These are phyloP conservation scores for Chaetomium sp. DNA, from an alignment of 2,329 filamentous ascomycete genomes.

Conservation along the genomic window DNA sequence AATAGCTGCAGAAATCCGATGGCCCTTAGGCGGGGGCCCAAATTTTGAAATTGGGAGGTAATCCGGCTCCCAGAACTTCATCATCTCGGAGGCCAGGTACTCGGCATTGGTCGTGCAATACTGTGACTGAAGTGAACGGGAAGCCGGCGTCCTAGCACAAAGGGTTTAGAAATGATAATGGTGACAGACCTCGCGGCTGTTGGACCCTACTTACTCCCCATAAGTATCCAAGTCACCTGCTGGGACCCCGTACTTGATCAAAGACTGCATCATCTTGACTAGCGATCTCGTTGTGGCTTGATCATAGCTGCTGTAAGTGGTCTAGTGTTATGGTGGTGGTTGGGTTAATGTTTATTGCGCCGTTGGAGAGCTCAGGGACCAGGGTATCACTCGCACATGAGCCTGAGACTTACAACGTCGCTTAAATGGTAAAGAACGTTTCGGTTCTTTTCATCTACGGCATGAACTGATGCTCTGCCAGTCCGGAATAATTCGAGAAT, in stretches of 20 bases:
- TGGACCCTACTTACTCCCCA: too few species aligned
- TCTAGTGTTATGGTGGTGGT: too few species aligned
- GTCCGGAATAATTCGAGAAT: neutral
- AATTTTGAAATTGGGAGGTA: too few species aligned
- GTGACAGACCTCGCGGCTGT: neutral
- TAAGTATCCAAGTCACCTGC: neutral
- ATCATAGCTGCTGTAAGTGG: too few species aligned
- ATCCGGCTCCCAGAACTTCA: too few species aligned
- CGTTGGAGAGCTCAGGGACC: neutral
- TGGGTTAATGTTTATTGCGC: too few species aligned
- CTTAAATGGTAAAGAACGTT: neutral
- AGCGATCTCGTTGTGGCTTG: neutral
- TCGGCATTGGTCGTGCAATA: too few species aligned
- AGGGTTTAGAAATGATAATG: neutral
- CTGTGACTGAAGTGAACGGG: too few species aligned
- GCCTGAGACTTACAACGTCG: neutral
- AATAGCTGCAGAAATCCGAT: too few species aligned
- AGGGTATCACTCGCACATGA: neutral
- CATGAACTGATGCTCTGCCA: neutral
- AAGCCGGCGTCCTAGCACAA: too few species aligned
- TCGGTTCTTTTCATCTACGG: neutral
- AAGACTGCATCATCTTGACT: neutral
- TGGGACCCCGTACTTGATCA: neutral
- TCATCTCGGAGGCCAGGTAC: too few species aligned
- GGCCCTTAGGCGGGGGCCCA: too few species aligned